These are phyloP conservation scores for Microsporum canis DNA, from an alignment of 2,329 filamentous ascomycete species.

Conservation along the genomic window DNA sequence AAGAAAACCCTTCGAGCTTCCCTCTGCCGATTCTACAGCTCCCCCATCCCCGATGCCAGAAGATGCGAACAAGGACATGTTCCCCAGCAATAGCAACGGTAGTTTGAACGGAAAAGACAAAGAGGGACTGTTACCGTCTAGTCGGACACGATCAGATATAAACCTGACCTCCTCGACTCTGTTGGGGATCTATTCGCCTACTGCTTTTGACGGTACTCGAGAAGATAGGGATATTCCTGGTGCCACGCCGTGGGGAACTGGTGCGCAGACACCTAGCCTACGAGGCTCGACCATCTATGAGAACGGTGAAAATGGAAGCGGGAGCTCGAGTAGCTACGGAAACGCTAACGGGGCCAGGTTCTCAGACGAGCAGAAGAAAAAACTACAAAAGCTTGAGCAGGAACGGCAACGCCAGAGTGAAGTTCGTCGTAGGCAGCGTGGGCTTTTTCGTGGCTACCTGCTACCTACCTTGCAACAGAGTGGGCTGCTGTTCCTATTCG, in stretches of 20 bases:
- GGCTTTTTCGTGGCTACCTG: conserved; percentile 29
- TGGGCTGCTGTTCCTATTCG: conserved; percentile 61
- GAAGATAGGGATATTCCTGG: conserved; percentile 8
- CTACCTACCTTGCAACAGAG: conserved; percentile 49
- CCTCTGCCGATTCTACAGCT: conserved; percentile 24
- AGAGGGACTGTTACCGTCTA: conserved; percentile 37
- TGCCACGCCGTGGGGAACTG: conserved; percentile 64
- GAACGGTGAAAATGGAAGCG: not conserved
- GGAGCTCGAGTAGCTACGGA: not conserved
- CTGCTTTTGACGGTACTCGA: conserved; percentile 39
- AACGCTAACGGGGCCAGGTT: not conserved
- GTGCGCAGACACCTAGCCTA: conserved; percentile 55
- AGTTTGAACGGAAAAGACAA: conserved; percentile 18
- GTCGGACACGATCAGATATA: conserved; percentile 63
- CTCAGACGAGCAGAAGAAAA: not conserved
- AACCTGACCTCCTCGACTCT: conserved; percentile 85
- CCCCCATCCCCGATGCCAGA: conserved; percentile 23
- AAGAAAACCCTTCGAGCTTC: conserved; percentile 11
- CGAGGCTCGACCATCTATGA: conserved; percentile 13
- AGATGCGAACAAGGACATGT: conserved; percentile 2
- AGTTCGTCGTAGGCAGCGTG: not conserved
- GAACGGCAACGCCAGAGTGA: not conserved
- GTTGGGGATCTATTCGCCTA: conserved; percentile 76
- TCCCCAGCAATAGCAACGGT: conserved; percentile 4
- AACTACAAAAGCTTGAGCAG: not conserved